Evolutionary conservation across 352 stramenopile species (phyloP), one percentile per base, ranked within the genome.

Genomic region (Globisporangium nodosum): DNA sequence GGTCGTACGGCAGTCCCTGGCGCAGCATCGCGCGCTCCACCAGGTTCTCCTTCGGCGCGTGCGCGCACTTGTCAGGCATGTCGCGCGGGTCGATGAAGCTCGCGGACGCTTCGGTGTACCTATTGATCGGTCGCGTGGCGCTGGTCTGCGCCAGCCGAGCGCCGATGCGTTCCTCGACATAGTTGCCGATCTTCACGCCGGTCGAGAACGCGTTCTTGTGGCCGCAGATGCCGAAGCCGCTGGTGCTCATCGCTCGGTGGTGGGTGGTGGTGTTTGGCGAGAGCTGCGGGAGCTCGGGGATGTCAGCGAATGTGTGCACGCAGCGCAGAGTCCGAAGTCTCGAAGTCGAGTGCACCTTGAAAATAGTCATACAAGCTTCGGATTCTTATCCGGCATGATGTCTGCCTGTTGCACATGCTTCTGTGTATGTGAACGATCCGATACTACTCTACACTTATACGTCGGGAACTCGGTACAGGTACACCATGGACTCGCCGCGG

Each of bases 141-240:
- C 70, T 77, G 49, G 54, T 66, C 1, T 45, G 54, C 30, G 81
- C 84, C 30, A 92, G 64, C 7, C 76, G 58, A 0, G 53, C 57
- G n/a, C 84, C 84, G 43, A 90, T 81, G 15, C 81, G 74, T 49
- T 94, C 84, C 52, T 94, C 81, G 35, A 92, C 84, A 68, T 88
- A 94, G 64, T 92, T 94, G 37, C 84, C 81, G 60, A 90, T 68
- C 65, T 90, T 90, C 49, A 90, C 78, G 31, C 73, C 71, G 21
- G 78, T 83, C 9, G 70, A 78, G 61, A 86, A 94, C 61, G 76
- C 68, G 73, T 94, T 94, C 76, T 92, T 92, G 75, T 92, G 84
- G 3, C 84, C 81, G 50, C 81, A 90, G 46, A 92, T 78, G 45
- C 84, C 84, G 53, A 81, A 91, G 8, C 84, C 84, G 3, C 45